These are phyloP conservation scores for Solanum appendiculatum DNA, from an alignment of 257 asterid species.

Conservation along the genomic window DNA sequence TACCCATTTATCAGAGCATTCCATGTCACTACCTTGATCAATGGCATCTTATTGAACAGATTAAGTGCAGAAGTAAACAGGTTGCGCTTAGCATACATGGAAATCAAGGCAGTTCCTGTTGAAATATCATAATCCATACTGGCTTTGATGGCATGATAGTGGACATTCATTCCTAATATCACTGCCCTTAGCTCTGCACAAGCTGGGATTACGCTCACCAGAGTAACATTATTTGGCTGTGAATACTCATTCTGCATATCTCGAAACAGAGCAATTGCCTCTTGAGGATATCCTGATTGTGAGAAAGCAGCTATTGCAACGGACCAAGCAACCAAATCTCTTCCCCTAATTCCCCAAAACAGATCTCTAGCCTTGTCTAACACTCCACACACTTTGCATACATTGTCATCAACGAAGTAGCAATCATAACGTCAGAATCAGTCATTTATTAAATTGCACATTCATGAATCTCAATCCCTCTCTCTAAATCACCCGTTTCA, in stretches of 20 bases:
- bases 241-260: slow-evolving; percentile 25
- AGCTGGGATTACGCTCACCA: slow-evolving; percentile 31
- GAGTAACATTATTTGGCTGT: slow-evolving; percentile 20
- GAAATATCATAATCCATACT: slow-evolving; percentile 14
- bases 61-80: slow-evolving; percentile 11
- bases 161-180: slow-evolving; percentile 26
- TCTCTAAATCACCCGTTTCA: slow-evolving; percentile 20
- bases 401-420: slow-evolving; percentile 29
- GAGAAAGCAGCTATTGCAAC: slow-evolving; percentile 32
- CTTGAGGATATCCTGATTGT: slow-evolving; percentile 30
- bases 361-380: slow-evolving; percentile 18
- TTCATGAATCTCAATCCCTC: slow-evolving; percentile 24
- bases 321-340: slow-evolving; percentile 34
- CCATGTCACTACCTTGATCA: slow-evolving; percentile 29
- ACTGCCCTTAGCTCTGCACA: slow-evolving; percentile 16
- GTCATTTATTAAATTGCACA: slow-evolving; percentile 11
- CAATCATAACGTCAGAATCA: slow-evolving; percentile 16
- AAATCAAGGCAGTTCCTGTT: slow-evolving; percentile 27
- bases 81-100: slow-evolving; percentile 31
- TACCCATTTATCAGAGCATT: slow-evolving; percentile 27
- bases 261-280: slow-evolving; percentile 20
- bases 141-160: slow-evolving; percentile 23
- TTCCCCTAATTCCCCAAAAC: slow-evolving; percentile 13
- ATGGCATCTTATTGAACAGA: slow-evolving; percentile 17
- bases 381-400: slow-evolving; percentile 27